A percentile compares a stretch with the other conserved stretches of the same genome.
Conservation (phyloP, 2,329 filamentous ascomycete genomes). For the Fusarium duplospermum region DNA sequence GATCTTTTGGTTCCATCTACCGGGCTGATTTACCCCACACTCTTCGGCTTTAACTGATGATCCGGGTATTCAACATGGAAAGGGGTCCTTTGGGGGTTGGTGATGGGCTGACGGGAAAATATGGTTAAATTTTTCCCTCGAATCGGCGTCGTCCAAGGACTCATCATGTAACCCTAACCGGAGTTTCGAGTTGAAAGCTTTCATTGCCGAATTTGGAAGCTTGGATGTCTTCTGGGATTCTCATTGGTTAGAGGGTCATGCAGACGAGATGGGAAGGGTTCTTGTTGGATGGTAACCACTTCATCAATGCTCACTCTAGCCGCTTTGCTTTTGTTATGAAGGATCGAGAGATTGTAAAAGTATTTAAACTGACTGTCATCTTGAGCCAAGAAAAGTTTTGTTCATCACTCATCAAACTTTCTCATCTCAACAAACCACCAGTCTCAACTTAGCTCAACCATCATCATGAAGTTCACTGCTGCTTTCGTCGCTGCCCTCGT, state of each 20-base stretch:
- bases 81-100: background rate
- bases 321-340: background rate
- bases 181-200: constrained; percentile 23
- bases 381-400: constrained; percentile 3
- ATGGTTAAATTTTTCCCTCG: constrained; percentile 23
- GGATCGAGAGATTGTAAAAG: background rate
- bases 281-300: background rate
- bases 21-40: constrained; percentile 27
- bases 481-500: constrained; percentile 29
- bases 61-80: background rate
- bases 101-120: constrained; percentile 26
- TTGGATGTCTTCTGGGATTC: background rate
- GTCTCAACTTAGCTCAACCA: background rate
- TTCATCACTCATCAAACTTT: background rate
- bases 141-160: constrained; percentile 12
- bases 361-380: constrained; percentile 23
- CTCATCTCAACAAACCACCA: background rate
- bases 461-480: constrained; percentile 33
- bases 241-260: constrained; percentile 19
- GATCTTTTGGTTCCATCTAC: constrained; percentile 1
- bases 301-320: background rate
- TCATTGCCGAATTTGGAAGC: constrained; percentile 23
- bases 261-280: background rate
- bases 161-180: constrained; percentile 33
- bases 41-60: constrained; percentile 7